Evolutionary conservation across 768 basidiomycete genomes (phyloP).

Genomic region (Tulasnella sp.): DNA sequence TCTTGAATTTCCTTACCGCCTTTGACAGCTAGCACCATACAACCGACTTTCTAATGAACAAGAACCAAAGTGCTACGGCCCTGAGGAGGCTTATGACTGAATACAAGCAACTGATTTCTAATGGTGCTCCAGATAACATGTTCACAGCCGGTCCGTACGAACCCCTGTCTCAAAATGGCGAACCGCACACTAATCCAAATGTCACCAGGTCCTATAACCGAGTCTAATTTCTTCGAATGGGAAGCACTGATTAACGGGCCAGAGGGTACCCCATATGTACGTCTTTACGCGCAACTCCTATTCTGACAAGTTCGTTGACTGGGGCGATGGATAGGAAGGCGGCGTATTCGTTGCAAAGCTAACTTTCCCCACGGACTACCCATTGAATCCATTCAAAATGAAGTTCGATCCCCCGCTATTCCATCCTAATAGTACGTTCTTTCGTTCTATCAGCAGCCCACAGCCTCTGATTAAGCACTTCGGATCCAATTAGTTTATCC

Average conservation of each 20-base stretch:
- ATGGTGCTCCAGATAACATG: conserved; percentile 87
- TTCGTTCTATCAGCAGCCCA: background rate
- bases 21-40: too few species aligned
- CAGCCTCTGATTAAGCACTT: background rate
- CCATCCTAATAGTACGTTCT: conserved; percentile 83
- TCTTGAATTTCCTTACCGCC: too few species aligned
- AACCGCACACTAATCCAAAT: background rate
- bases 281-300: conserved; percentile 23
- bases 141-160: conserved; percentile 67
- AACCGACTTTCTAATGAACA: too few species aligned
- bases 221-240: conserved; percentile 74
- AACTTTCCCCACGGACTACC: conserved; percentile 89
- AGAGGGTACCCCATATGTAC: conserved; percentile 86
- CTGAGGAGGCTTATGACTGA: conserved; percentile 84
- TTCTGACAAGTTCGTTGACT: conserved; percentile 6
- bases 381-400: conserved; percentile 98
- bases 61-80: conserved; percentile 58
- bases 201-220: conserved; percentile 66
- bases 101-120: conserved; percentile 72
- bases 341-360: conserved; percentile 88
- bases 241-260: conserved; percentile 90
- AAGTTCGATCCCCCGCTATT: conserved; percentile 93
- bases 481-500: conserved; percentile 62
- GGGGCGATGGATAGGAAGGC: conserved; percentile 59
- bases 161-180: background rate